phyloP scores from a whole-genome alignment of 2,329 filamentous ascomycete genomes.

The Beauveria australis region DNA sequence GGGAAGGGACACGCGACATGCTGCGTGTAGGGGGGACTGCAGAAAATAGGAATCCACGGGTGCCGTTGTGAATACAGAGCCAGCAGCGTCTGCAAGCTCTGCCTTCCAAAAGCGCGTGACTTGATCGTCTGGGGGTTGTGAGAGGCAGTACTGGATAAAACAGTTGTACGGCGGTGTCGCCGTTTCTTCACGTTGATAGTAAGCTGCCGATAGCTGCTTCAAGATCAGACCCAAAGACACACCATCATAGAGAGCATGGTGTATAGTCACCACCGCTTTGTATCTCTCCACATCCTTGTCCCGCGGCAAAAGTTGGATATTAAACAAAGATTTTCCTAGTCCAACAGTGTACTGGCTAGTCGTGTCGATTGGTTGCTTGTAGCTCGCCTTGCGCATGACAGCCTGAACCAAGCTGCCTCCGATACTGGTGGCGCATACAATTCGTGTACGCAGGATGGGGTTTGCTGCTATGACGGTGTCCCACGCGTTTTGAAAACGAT shows the following conservation, averaged over 20 bases:
- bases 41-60: conserved; percentile 20
- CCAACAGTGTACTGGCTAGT: neutral
- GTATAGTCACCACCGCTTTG: conserved; percentile 21
- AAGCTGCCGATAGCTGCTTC: conserved; percentile 18
- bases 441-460: conserved; percentile 26
- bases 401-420: neutral
- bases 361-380: neutral
- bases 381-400: neutral
- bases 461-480: conserved; percentile 18
- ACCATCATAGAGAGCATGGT: conserved; percentile 33
- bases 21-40: neutral
- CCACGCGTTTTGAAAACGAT: conserved; percentile 22
- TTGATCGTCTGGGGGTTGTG: conserved; percentile 14
- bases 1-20: neutral
- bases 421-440: conserved; percentile 17
- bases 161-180: neutral
- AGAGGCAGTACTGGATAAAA: conserved; percentile 12
- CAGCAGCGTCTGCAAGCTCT: conserved; percentile 20
- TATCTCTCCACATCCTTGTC: conserved; percentile 6
- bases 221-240: conserved; percentile 23
- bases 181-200: conserved; percentile 1
- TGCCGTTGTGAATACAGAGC: conserved; percentile 30
- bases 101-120: conserved; percentile 18
- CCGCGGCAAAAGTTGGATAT: conserved; percentile 1
- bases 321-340: neutral